phyloP scores from a whole-genome alignment of 257 asterid genomes.

The Voacanga thouarsii region DNA sequence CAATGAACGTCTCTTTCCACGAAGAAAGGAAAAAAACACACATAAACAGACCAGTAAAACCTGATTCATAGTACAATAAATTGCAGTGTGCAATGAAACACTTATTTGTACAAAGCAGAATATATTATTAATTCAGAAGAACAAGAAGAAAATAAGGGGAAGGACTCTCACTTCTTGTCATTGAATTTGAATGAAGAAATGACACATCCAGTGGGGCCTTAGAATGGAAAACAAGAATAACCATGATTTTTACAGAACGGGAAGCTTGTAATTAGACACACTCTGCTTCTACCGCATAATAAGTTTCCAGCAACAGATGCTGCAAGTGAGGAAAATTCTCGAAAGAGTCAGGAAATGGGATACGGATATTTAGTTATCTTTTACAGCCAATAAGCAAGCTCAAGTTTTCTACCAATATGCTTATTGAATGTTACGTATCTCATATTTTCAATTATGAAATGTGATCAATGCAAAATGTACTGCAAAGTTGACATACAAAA shows the following conservation, averaged over 20 bases:
- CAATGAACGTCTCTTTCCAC: neutral
- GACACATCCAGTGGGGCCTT: neutral
- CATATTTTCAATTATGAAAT: neutral
- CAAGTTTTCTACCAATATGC: neutral
- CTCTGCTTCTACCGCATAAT: neutral
- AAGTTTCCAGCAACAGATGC: neutral
- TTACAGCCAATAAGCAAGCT: neutral
- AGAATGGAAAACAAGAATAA: constrained; percentile 1
- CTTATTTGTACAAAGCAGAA: neutral
- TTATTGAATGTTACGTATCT: neutral
- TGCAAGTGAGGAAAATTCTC: neutral
- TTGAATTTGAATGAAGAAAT: neutral
- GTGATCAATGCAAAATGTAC: neutral
- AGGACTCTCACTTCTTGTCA: neutral
- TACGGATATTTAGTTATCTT: neutral
- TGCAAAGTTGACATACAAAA: neutral
- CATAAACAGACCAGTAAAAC: neutral
- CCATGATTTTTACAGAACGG: neutral
- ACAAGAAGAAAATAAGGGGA: neutral
- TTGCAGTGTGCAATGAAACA: neutral
- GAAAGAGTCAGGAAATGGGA: neutral
- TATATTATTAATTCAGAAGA: neutral
- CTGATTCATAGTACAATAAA: neutral
- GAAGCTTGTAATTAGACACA: neutral
- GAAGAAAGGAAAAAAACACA: neutral